Percentiles rank a stretch among this genome's conserved stretches.
Evolutionary conservation across 805 yeast species (phyloP).

Genomic region (Suhomyces pyralidae): DNA sequence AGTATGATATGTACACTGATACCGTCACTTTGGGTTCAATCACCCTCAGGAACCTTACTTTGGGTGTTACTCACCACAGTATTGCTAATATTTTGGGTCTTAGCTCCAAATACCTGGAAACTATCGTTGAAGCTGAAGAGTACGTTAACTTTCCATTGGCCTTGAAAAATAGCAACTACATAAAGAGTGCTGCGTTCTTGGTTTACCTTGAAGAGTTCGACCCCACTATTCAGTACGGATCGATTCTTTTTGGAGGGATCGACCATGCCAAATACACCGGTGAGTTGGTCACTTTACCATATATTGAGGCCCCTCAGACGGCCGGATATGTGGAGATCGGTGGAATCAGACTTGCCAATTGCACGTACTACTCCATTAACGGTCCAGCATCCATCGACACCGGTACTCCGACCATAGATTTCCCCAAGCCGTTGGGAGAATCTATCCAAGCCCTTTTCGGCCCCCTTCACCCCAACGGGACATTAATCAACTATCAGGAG

Average conservation of each 20-base stretch:
- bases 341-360: neutral
- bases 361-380: neutral
- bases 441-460: neutral
- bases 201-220: conserved; percentile 54
- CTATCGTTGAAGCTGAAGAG: too few relatives aligned
- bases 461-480: neutral
- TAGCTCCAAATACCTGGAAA: too few relatives aligned
- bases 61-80: too few relatives aligned
- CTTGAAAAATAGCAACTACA: conserved; percentile 51
- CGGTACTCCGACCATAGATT: neutral
- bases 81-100: too few relatives aligned
- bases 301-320: too few relatives aligned
- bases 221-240: conserved; percentile 44
- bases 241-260: conserved; percentile 67
- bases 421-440: neutral
- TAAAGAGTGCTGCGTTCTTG: conserved; percentile 56
- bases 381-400: neutral
- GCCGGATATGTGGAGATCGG: neutral
- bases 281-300: conserved; percentile 6
- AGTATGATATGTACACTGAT: too few relatives aligned
- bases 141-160: conserved; percentile 58
- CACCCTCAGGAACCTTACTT: too few relatives aligned
- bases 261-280: conserved; percentile 64
- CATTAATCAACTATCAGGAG: neutral
- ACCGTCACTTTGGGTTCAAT: too few relatives aligned